Base-by-base conservation (phyloP, 177 flowering plant genomes). In the Vitis hybrid region DNA sequence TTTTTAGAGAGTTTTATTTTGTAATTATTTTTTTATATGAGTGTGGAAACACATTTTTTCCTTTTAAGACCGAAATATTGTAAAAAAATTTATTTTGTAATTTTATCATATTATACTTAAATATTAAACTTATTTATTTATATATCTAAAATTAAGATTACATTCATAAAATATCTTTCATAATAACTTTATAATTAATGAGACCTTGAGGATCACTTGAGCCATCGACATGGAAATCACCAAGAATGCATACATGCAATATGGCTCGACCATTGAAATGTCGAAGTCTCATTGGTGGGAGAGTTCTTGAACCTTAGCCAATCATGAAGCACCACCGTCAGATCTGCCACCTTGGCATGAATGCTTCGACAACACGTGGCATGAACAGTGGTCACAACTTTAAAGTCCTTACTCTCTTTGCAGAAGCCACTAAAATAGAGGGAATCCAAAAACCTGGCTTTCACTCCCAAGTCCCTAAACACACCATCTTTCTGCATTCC, bases 321-420 rank as follows among this genome's bases (percentile, higher is more conserved):
- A 60, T 78, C 86, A 49, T 56, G 63, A 33, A 82, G 71, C 9
- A 83, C 79, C 18, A 47, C 73, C 11, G 70, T 72, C 31, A 87
- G 71, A 76, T 90, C 91, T 2, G 14, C 54, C 24, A 82, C 67
- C 73, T 90, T 90, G 1, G 92, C 95, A 3, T 31, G 20, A 6
- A 87, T 81, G 10, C 79, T 84, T 12, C 83, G 79, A 67, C 95
- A 90, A 65, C 92, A 90, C 33, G 87, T 89, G 18, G 89, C 89
- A 67, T 90, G 95, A 28, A 90, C 85, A 1, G 91, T 87, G 1
- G 68, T 59, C 15, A 89, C 88, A 1, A 53, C 72, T 2, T 60
- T 13, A 24, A 84, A 60, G 61, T 87, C 85, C 18, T 62, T 76
- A 58, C 85, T 84, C 19, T 70, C 74, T 17, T 77, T 22, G 61